Percentiles rank a stretch among this genome's conserved stretches.
Conservation (phyloP, 1,139 yeast genomes). For the Yamadazyma dendronema region DNA sequence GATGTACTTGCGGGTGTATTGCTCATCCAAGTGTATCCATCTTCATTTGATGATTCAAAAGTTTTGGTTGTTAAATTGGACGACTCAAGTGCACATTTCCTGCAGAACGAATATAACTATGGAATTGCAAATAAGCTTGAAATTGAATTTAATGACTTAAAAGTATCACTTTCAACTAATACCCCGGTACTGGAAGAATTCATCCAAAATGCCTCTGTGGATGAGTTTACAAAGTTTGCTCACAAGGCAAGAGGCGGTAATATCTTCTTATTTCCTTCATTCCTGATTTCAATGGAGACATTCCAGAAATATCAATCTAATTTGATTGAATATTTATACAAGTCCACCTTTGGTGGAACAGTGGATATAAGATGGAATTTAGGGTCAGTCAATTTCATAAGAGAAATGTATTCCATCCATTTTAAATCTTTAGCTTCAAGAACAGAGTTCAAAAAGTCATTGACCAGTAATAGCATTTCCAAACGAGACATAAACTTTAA, state of each 20-base stretch:
- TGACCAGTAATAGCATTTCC: slow-evolving; percentile 5
- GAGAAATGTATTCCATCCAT: slow-evolving; percentile 84
- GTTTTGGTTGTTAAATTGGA: slow-evolving; percentile 66
- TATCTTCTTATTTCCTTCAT: slow-evolving; percentile 75
- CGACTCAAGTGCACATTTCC: slow-evolving; percentile 58
- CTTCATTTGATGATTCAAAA: slow-evolving; percentile 70
- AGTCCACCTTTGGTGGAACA: slow-evolving; percentile 79
- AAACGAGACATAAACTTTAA: slow-evolving; percentile 13
- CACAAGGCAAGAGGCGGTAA: slow-evolving; percentile 71
- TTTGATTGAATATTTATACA: slow-evolving; percentile 62
- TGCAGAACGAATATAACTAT: slow-evolving; percentile 50
- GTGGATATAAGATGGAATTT: slow-evolving; percentile 92
- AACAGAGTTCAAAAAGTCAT: slow-evolving; percentile 26
- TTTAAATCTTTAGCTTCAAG: slow-evolving; percentile 39
- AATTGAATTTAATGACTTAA: slow-evolving; percentile 58
- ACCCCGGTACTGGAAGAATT: slow-evolving; percentile 44
- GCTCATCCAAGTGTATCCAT: slow-evolving; percentile 70
- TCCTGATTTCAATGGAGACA: slow-evolving; percentile 73
- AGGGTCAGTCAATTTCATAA: slow-evolving; percentile 85
- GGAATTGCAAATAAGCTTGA: slow-evolving; percentile 50
- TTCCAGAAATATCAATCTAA: slow-evolving; percentile 53
- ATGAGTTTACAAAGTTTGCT: slow-evolving; percentile 56
- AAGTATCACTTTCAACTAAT: slow-evolving; percentile 62
- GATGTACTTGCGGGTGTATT: slow-evolving; percentile 57
- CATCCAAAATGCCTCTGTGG: slow-evolving; percentile 45